Evolutionary conservation across 1,139 yeast species (phyloP).

Genomic region (Saccharomyces hybrid): DNA sequence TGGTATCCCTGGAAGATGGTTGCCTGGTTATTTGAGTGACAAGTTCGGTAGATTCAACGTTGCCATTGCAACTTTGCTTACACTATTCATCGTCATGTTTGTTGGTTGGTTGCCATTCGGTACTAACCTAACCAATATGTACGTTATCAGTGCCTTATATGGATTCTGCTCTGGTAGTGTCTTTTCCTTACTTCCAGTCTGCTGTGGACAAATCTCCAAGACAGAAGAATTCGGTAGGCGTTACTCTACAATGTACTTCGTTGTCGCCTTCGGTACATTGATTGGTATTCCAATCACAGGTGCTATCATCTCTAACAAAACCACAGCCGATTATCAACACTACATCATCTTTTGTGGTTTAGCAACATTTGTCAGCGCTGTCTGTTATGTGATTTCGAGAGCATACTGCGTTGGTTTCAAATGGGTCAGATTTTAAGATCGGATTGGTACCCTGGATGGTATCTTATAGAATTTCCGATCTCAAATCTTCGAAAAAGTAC

Average conservation of each 20-base stretch:
- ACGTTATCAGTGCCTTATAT: conserved; percentile 42
- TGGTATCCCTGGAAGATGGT: conserved; percentile 44
- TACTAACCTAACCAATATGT: conserved; percentile 35
- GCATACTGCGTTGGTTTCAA: conserved; percentile 19
- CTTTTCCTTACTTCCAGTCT: conserved; percentile 42
- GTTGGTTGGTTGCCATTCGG: conserved; percentile 43
- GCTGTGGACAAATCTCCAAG: conserved; percentile 55
- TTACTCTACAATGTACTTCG: conserved; percentile 61
- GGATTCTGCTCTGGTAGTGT: conserved; percentile 50
- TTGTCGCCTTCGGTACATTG: conserved; percentile 53
- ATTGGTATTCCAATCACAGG: conserved; percentile 50
- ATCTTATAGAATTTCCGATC: no score
- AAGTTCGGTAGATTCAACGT: conserved; percentile 47
- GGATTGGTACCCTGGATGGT: not conserved
- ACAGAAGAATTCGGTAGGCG: conserved; percentile 61
- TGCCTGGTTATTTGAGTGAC: conserved; percentile 46
- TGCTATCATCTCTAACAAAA: conserved; percentile 36
- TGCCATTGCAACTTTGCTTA: conserved; percentile 36
- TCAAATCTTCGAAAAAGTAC: not conserved
- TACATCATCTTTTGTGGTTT: conserved; percentile 23
- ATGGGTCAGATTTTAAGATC: conserved; percentile 13
- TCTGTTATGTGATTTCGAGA: conserved; percentile 21
- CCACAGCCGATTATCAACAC: conserved; percentile 16
- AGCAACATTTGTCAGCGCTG: conserved; percentile 15
- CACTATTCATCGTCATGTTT: conserved; percentile 37